Evolutionary conservation across 192 early-diverging fungal species (phyloP), one percentile per base, ranked within the genome.

Genomic region (Backusella morwellensis): DNA sequence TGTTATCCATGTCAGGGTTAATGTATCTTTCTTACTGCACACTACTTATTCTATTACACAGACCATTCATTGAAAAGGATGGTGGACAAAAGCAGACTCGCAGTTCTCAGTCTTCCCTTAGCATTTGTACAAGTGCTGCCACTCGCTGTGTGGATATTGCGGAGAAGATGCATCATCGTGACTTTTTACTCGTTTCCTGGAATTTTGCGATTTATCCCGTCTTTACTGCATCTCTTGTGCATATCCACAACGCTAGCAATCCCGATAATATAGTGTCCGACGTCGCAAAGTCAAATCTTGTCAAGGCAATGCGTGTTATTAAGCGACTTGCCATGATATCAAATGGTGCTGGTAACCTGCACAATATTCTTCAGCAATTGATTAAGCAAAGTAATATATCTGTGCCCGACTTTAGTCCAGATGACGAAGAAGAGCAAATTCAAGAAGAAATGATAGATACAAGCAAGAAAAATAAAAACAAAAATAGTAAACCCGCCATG

Each of bases 11-110:
- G 78, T 79, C 78, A 34, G 78, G 80, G 3, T 47, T 82, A 11
- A 80, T 80, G 29, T 87, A 88, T 29, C 74, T 88, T 6, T 74
- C 83, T 21, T 90, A 88, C 79, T 86, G 88, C 66, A 82, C 86
- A 3, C 70, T 80, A 19, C 74, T 90, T 38, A 87, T 85, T 35
- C 63, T 90, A 21, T 72, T 90, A 26, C 89, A 90, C 75, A 81
- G 87, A 17, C 89, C 89, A 0, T 90, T 88, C 70, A 86, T 84
- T 83, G 82, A 71, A 74, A 63, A 72, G 14, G 63, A 73, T 11
- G 70, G 69, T 0, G 38, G 79, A 66, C 26, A 78, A 35, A 82
- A 81, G n/a, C 47, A 63, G 56, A 63, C 56, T 2, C 63, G 67
- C 11, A 79, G 78, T 3, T 71, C 77, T 19, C 41, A 79, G 17